phyloP scores from a whole-genome alignment of 225 moss, liverwort and hornwort species.

The Bryum argenteum region DNA sequence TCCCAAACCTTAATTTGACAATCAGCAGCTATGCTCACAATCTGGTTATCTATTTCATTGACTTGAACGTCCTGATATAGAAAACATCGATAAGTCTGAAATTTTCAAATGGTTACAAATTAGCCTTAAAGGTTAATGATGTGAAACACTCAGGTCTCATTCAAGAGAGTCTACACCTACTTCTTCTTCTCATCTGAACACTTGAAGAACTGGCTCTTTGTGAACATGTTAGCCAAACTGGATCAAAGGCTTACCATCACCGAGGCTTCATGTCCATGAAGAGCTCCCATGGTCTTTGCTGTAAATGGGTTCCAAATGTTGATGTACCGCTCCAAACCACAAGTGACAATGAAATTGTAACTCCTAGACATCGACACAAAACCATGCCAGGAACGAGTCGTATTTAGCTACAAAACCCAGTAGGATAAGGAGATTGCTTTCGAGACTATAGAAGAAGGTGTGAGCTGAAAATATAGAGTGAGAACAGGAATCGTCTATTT shows the following conservation, averaged over 20 bases:
- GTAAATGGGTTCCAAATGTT: constrained; percentile 99
- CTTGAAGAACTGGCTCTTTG: not conserved
- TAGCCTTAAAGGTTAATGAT: not conserved
- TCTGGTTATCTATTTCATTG: constrained; percentile 91
- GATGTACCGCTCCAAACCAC: constrained; percentile 90
- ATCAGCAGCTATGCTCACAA: constrained; percentile 85
- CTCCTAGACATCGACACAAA: constrained; percentile 47
- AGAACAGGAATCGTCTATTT: not conserved
- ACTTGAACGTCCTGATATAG: constrained; percentile 79
- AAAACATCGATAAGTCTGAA: not conserved
- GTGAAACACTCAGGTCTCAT: not conserved
- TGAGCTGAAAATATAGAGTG: not conserved
- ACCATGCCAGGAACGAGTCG: not conserved
- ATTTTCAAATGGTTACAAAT: not conserved
- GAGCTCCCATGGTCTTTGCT: constrained; percentile 76
- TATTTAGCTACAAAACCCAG: not conserved
- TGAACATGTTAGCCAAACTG: not conserved
- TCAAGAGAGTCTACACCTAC: not conserved
- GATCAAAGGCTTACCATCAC: constrained; percentile 47
- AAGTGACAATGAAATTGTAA: constrained; percentile 95
- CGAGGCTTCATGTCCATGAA: constrained; percentile 94
- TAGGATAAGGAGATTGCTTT: not conserved
- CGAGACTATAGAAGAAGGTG: not conserved
- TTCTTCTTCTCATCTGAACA: not conserved
- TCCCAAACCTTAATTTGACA: constrained; percentile 94